Conservation (phyloP, 768 basidiomycete species). For the Auriscalpium microsporum region DNA sequence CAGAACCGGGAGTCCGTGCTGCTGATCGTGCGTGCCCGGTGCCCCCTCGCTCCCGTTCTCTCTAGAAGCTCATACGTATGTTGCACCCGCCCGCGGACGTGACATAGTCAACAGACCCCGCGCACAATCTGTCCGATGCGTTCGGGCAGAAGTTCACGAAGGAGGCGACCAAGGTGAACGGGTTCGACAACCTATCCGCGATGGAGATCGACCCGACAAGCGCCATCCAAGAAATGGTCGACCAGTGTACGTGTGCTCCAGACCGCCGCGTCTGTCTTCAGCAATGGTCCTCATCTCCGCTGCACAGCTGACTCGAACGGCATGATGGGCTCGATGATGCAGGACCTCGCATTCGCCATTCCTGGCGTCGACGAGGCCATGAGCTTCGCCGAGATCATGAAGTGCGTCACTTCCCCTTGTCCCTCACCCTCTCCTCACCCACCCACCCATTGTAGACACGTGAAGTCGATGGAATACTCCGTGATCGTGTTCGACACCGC, state of each 20-base stretch:
- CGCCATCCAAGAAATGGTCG: conserved; percentile 98
- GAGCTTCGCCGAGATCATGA: conserved; percentile 99
- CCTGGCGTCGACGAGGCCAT: conserved; percentile 99
- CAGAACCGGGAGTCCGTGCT: conserved; percentile 89
- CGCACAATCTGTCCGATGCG: conserved; percentile 97
- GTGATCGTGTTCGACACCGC: conserved; percentile 99
- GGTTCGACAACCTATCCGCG: conserved; percentile 91
- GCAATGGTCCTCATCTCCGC: background rate
- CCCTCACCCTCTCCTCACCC: background rate
- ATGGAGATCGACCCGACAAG: conserved; percentile 99
- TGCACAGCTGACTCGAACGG: conserved; percentile 73
- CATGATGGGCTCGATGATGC: conserved; percentile 99
- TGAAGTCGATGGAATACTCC: conserved; percentile 99
- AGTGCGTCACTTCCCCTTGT: conserved; percentile 42
- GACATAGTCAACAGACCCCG: conserved; percentile 92
- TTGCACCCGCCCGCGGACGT: background rate
- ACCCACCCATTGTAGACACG: conserved; percentile 54
- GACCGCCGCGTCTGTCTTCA: background rate
- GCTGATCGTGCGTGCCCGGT: conserved; percentile 63
- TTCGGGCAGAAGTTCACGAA: conserved; percentile 99
- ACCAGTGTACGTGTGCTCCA: conserved; percentile 61
- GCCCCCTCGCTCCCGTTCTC: background rate
- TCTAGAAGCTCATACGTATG: background rate
- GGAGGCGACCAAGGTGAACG: conserved; percentile 96
- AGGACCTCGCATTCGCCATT: conserved; percentile 97